phyloP scores from a whole-genome alignment of 1,284 basidiomycete species.

The Apiotrichum brassicae region DNA sequence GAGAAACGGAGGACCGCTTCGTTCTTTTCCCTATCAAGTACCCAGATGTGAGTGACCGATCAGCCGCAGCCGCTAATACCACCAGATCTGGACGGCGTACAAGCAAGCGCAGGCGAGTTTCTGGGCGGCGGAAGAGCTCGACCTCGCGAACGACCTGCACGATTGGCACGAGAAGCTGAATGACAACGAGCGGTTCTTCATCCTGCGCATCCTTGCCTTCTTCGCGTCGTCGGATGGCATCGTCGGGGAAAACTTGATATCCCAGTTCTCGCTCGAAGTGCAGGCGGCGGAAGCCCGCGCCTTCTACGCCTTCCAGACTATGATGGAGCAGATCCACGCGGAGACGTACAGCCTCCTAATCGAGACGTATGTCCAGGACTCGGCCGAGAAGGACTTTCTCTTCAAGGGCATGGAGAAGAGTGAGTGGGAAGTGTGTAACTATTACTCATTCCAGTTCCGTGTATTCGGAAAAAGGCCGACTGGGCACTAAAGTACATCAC shows the following conservation, averaged over 20 bases:
- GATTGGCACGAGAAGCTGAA: conserved; percentile 87
- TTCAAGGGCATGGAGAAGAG: conserved; percentile 54
- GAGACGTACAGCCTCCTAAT: conserved; percentile 56
- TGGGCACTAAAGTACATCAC: conserved; percentile 90
- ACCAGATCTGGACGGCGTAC: conserved; percentile 88
- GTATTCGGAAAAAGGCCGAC: conserved; percentile 79
- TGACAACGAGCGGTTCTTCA: conserved; percentile 84
- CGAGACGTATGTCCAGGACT: conserved; percentile 55
- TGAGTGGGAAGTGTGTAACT: conserved; percentile 19
- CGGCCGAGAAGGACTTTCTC: conserved; percentile 50
- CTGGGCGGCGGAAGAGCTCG: conserved; percentile 97
- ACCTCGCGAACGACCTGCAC: conserved; percentile 78
- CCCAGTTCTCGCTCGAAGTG: conserved; percentile 90
- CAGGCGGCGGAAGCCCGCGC: conserved; percentile 89
- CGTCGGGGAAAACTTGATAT: conserved; percentile 87
- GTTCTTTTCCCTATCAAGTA: conserved; percentile 89
- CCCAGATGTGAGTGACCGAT: conserved; percentile 52
- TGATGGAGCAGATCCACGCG: conserved; percentile 70
- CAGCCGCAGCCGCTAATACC: not conserved
- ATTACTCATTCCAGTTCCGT: conserved; percentile 42
- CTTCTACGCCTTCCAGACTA: conserved; percentile 97
- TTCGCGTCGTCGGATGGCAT: conserved; percentile 89
- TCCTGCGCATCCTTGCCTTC: conserved; percentile 81
- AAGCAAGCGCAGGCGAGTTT: conserved; percentile 58
- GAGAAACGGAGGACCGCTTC: conserved; percentile 58